Base-by-base conservation (phyloP, 345 rosid species). In the Eucalyptus pauciflora region DNA sequence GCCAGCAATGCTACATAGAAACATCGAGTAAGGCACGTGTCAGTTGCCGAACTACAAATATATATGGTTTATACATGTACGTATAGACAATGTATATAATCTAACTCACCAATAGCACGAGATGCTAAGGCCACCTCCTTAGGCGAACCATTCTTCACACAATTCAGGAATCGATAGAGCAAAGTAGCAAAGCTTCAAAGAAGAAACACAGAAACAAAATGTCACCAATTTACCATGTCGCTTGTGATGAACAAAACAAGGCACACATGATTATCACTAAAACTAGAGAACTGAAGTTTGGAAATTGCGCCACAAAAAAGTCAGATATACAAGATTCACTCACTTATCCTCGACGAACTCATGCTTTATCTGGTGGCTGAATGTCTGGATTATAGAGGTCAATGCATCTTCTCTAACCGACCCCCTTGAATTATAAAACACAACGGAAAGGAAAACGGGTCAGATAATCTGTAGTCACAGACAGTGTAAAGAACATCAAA, bases 331-430 rank as follows among this genome's bases (percentile, higher is more conserved):
- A 60, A 9, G 87, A 13, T 50, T 27, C 52, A 86, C 90, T 89
- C 69, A 89, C 90, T 86, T 69, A 41, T 89, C 54, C 90, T 89
- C 88, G 67, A 89, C 88, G 86, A 86, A 89, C 18, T 89, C 86
- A 67, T 67, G 52, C 90, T 89, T 41, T 33, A 67, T 86, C 41
- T 50, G 58, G 64, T 54, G 29, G 45, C 64, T 86, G 37, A 89
- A 71, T 43, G 54, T 86, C 64, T 46, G 86, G 45, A 69, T 45
- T 31, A 89, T 86, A 1, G 86, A 86, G 51, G 88, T 31, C 45
- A 89, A 86, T 31, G 90, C 88, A 50, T 86, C 90, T 86, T 49
- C 90, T 86, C 88, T 89, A 37, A 67, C 22, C 46, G 88, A 86
- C 52, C 50, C 88, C 62, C 90, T 89, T 80, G 85, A 52, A 41